Percentiles rank a stretch among this genome's conserved stretches.
phyloP scores from a whole-genome alignment of 2,329 filamentous ascomycete genomes.

The Fonsecaea pedrosoi region DNA sequence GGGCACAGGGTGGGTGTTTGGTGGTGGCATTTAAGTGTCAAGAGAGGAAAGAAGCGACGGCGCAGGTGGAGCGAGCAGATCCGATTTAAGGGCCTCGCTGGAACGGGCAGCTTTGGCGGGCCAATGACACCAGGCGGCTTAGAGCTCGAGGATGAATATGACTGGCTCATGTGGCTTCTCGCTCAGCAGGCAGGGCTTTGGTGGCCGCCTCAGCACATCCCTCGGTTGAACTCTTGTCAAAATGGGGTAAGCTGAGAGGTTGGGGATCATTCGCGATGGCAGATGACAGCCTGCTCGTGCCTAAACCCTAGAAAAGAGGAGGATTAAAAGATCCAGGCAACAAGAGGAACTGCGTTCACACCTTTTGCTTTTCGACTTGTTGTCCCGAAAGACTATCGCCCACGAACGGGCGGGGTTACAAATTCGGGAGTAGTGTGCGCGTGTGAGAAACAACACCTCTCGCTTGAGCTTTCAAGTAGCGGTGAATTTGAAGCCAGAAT shows the following conservation, averaged over 20 bases:
- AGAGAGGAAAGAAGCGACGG: conserved; percentile 33
- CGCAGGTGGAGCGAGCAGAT: conserved; percentile 26
- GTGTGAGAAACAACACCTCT: not conserved
- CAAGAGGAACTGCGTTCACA: conserved; percentile 12
- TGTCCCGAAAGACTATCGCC: conserved; percentile 4
- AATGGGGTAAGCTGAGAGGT: conserved; percentile 2
- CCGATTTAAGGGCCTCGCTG: conserved; percentile 24
- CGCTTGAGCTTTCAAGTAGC: conserved; percentile 11
- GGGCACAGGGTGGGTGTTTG: conserved; percentile 23
- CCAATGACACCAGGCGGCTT: conserved; percentile 4
- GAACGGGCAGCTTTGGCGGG: conserved; percentile 19
- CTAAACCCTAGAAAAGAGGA: conserved; percentile 11
- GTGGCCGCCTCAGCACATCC: conserved; percentile 5
- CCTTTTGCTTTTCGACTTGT: not conserved
- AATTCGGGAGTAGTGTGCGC: not conserved
- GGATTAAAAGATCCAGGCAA: conserved; percentile 9
- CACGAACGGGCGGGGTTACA: not conserved
- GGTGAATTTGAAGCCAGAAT: conserved; percentile 18
- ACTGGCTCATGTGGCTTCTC: conserved; percentile 13
- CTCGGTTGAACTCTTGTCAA: conserved; percentile 18
- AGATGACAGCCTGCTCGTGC: conserved; percentile 18
- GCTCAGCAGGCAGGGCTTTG: conserved; percentile 15
- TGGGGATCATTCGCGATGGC: conserved; percentile 14
- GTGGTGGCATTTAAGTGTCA: conserved; percentile 28
- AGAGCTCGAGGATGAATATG: conserved; percentile 8